Evolutionary conservation across 306 rosid genomes (phyloP).

Genomic region (Lotus japonicus): DNA sequence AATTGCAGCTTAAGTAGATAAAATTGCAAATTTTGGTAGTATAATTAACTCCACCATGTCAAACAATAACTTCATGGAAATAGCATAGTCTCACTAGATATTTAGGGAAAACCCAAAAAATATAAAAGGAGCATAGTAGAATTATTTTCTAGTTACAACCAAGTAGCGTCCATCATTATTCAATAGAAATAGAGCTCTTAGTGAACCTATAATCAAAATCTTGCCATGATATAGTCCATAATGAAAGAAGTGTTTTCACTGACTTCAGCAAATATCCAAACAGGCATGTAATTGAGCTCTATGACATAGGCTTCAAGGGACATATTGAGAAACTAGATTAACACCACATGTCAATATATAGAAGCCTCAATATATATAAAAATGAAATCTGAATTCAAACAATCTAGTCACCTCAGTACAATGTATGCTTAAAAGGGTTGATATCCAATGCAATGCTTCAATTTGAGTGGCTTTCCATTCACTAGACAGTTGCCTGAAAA

Average conservation of each 20-base stretch:
- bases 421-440: constrained; percentile 66
- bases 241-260: constrained; percentile 7
- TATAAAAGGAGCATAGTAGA: background rate
- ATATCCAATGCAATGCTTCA: constrained; percentile 94
- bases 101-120: background rate
- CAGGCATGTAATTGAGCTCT: constrained; percentile 6
- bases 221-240: background rate
- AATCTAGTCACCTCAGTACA: constrained; percentile 68
- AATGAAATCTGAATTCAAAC: constrained; percentile 10
- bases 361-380: constrained; percentile 12
- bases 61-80: background rate
- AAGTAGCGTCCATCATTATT: background rate
- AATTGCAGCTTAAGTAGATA: background rate
- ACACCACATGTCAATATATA: background rate
- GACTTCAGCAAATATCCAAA: constrained; percentile 13
- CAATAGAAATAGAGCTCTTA: background rate
- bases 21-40: background rate
- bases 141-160: background rate
- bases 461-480: constrained; percentile 92
- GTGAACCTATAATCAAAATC: background rate
- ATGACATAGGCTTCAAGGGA: constrained; percentile 6
- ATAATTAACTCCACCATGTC: background rate
- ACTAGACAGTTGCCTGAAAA: constrained; percentile 75
- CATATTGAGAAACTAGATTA: constrained; percentile 4
- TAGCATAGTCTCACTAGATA: background rate